These are phyloP conservation scores for Ophiostoma quercus DNA, from an alignment of 2,329 filamentous ascomycete genomes.

Conservation along the genomic window DNA sequence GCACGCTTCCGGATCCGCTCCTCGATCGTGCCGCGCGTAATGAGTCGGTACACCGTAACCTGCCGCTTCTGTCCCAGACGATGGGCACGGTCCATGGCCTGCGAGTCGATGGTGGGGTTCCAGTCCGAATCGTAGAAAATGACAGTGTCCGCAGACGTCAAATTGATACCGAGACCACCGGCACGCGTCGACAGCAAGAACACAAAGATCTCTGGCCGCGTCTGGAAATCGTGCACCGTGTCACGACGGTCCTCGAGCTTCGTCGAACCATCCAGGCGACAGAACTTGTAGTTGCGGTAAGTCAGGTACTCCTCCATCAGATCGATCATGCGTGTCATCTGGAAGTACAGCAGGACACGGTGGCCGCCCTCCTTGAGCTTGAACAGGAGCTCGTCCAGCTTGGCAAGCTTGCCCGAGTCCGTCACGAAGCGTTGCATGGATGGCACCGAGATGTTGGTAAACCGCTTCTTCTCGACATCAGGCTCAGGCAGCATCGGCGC, in stretches of 20 bases:
- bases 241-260: constrained; percentile 96
- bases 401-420: constrained; percentile 91
- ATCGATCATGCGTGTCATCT: constrained; percentile 99
- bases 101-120: constrained; percentile 98
- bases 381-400: constrained; percentile 79
- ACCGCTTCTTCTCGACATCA: constrained; percentile 73
- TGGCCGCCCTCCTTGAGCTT: constrained; percentile 89
- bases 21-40: constrained; percentile 94
- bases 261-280: constrained; percentile 90
- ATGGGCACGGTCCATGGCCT: constrained; percentile 98
- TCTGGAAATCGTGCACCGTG: constrained; percentile 95
- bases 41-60: constrained; percentile 95
- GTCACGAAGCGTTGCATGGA: constrained; percentile 98
- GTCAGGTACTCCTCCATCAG: constrained; percentile 98
- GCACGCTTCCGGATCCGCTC: constrained; percentile 96
- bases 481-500: constrained; percentile 67
- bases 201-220: constrained; percentile 88
- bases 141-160: constrained; percentile 93
- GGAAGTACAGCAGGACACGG: constrained; percentile 95
- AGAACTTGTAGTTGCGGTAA: constrained; percentile 98
- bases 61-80: constrained; percentile 92
- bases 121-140: constrained; percentile 99
- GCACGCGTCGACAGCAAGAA: constrained; percentile 94
- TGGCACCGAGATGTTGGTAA: constrained; percentile 85
- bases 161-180: constrained; percentile 94